Base-by-base conservation (phyloP, 768 basidiomycete species). In the Collybiopsis luxurians region DNA sequence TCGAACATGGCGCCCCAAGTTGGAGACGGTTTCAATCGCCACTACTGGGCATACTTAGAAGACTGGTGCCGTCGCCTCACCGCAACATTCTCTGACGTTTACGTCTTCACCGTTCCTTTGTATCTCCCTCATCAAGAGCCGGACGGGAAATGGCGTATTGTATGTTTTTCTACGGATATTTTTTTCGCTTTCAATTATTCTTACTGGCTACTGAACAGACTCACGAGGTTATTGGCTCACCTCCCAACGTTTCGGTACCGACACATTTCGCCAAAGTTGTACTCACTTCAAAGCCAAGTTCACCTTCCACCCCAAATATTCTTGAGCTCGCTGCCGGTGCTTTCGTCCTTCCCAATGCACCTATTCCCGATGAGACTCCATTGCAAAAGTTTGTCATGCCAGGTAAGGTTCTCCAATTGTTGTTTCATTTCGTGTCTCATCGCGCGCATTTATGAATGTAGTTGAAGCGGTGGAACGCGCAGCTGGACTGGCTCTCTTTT, bases 261-360 rank as follows among this genome's bases (percentile, higher is more conserved):
- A 98, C 97, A 4, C 97, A 99, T 69, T 98, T 98, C 69, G 95
- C 96, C 30, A 98, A 98, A 71, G 95, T 98, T 30, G 86, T 98
- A 23, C 77, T 98, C 51, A 80, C 90, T 1, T 80, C 91, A 0
- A 82, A 82, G 60, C 89, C 92, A 0, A 77, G 82, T 24, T 92
- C 90, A 1, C 88, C 90, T 10, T 80, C 81, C 34, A 87, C 80
- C 0, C 91, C 85, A 5, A 75, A 89, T 53, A 68, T 86, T 13
- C 76, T 79, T 4, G 94, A 98, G 62, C 76, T 96, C 43, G 84
- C 91, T 0, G 84, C 90, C 2, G 97, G 95, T 12, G 97, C 95
- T 11, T 99, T 99, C 68, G 92, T 98, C 5, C 80, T 99, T 12
- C 97, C 97, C 0, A 99, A 99, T 70, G 86, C 91, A n/a, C 75